Percentiles rank a stretch among this genome's conserved stretches.
phyloP scores from a whole-genome alignment of 1,284 basidiomycete species.

The Sanghuangporus sanghuang region DNA sequence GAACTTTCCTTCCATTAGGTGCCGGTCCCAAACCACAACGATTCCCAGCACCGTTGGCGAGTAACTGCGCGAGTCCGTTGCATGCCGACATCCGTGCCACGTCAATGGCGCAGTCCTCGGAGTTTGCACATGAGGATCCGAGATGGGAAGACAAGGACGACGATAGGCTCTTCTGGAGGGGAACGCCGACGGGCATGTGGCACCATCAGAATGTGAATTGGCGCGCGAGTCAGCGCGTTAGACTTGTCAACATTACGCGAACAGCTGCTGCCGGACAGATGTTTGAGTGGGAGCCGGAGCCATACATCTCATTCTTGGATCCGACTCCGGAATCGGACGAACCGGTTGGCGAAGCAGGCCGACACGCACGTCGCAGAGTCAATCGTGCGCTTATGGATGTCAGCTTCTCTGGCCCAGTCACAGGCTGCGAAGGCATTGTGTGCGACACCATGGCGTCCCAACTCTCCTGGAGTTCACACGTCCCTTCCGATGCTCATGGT shows the following conservation, averaged over 20 bases:
- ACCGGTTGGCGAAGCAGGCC: constrained; percentile 39
- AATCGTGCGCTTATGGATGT: constrained; percentile 53
- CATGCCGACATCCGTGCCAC: constrained; percentile 60
- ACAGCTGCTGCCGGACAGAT: constrained; percentile 32
- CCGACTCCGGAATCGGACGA: constrained; percentile 20
- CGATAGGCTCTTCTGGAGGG: constrained; percentile 57
- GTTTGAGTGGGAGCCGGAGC: constrained; percentile 20
- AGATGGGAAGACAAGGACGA: constrained; percentile 53
- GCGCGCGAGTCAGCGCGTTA: constrained; percentile 44
- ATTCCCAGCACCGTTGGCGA: constrained; percentile 45
- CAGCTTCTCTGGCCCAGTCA: constrained; percentile 39
- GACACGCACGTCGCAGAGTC: constrained; percentile 32
- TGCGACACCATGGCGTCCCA: constrained; percentile 39
- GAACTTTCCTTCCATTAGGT: constrained; percentile 48
- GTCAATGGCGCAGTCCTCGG: constrained; percentile 30
- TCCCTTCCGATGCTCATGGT: background rate
- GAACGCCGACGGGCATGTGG: constrained; percentile 60
- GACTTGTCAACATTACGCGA: constrained; percentile 29
- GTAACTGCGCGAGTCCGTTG: constrained; percentile 48
- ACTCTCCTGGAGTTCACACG: constrained; percentile 41
- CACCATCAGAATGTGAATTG: constrained; percentile 40
- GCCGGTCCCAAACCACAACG: constrained; percentile 42
- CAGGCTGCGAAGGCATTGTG: constrained; percentile 39
- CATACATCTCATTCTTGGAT: constrained; percentile 25
- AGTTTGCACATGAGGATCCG: constrained; percentile 40